A percentile compares a stretch with the other conserved stretches of the same genome.
phyloP scores from a whole-genome alignment of 2,329 filamentous ascomycete genomes.

The Claviceps monticola region DNA sequence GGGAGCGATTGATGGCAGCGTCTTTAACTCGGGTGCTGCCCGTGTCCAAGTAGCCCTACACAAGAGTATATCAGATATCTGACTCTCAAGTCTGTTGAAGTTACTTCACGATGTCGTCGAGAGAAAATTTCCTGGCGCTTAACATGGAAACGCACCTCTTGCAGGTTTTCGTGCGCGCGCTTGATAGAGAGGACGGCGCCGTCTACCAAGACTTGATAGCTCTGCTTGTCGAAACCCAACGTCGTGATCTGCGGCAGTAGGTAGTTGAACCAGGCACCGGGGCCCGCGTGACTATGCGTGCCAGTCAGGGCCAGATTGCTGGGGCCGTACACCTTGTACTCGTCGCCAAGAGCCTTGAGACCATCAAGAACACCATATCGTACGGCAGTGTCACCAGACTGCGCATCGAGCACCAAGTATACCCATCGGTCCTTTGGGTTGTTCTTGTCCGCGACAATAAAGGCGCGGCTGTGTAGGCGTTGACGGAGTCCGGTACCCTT shows the following conservation, averaged over 20 bases:
- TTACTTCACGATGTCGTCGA: neutral
- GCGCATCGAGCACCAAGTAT: conserved; percentile 77
- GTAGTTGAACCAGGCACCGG: conserved; percentile 90
- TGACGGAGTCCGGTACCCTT: conserved; percentile 74
- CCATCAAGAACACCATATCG: conserved; percentile 75
- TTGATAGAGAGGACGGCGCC: conserved; percentile 72
- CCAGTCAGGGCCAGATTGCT: conserved; percentile 82
- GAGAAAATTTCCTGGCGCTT: neutral
- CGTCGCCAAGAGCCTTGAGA: conserved; percentile 51
- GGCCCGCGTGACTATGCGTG: conserved; percentile 85
- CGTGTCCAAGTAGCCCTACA: conserved; percentile 51
- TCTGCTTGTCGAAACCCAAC: conserved; percentile 73
- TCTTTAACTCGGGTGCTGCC: conserved; percentile 56
- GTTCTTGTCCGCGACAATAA: conserved; percentile 62
- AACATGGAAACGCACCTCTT: conserved; percentile 24
- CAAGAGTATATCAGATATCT: too few species aligned
- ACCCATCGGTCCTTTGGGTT: conserved; percentile 60
- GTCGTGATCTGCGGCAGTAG: conserved; percentile 83
- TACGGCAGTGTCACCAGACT: conserved; percentile 79
- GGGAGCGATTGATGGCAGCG: conserved; percentile 79
- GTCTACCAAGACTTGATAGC: conserved; percentile 78
- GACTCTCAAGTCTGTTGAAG: too few species aligned
- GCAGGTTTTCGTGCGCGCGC: conserved; percentile 49
- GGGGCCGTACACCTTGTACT: conserved; percentile 62
- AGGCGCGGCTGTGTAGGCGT: conserved; percentile 75